Conservation (phyloP, 306 rosid species). For the Malus fusca region DNA sequence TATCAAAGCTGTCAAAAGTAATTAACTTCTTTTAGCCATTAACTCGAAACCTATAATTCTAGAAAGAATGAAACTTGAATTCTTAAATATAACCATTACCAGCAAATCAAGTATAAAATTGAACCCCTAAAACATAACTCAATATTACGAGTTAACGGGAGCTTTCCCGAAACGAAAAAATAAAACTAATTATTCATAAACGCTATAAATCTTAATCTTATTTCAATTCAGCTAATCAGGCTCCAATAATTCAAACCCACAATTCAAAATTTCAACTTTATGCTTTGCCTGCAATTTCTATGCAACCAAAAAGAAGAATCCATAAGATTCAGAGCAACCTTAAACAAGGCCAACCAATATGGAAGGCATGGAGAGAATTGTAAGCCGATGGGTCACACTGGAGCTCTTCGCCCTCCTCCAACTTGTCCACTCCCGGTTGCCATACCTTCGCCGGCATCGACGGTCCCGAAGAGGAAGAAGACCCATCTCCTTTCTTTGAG, state of each 20-base stretch:
- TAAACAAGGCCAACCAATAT: constrained; percentile 86
- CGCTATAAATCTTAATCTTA: neutral
- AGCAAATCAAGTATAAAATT: neutral
- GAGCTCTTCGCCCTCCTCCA: constrained; percentile 97
- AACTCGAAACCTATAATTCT: neutral
- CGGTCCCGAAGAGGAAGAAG: constrained; percentile 57
- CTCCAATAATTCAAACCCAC: neutral
- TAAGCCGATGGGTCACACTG: constrained; percentile 92
- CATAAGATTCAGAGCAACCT: constrained; percentile 34
- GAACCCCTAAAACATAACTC: neutral
- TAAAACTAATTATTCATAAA: neutral
- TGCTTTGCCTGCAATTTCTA: neutral
- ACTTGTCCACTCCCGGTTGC: constrained; percentile 93
- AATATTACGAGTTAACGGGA: neutral
- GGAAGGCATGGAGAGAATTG: constrained; percentile 85
- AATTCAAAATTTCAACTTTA: neutral
- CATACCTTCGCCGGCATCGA: constrained; percentile 67
- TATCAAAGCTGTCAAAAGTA: constrained; percentile 70
- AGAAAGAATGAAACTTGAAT: neutral
- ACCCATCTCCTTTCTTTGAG: constrained; percentile 47
- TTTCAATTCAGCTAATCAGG: neutral
- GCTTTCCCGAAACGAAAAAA: neutral
- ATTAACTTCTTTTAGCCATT: neutral
- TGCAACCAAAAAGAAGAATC: neutral
- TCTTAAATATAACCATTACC: neutral